These are phyloP conservation scores for Vitis labrusca DNA, from an alignment of 164 flowering plant species.

Conservation along the genomic window DNA sequence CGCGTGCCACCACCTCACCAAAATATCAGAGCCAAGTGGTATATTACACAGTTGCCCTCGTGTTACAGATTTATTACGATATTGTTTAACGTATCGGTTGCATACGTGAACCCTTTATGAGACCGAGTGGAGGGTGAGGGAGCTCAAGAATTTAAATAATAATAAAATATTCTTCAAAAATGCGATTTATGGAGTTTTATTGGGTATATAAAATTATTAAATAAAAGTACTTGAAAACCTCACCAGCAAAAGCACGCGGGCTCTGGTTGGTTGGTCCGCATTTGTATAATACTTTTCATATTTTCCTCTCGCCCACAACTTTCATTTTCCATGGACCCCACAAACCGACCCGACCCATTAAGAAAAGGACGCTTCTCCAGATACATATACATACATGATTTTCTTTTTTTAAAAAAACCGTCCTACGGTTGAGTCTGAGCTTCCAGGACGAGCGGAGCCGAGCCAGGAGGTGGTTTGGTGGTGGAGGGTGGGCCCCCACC, in stretches of 20 bases:
- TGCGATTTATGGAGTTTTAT: conserved; percentile 10
- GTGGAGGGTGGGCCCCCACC: conserved; percentile 38
- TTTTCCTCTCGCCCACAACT: neutral
- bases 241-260: conserved; percentile 30
- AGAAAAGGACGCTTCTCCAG: conserved; percentile 51
- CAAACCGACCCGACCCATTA: conserved; percentile 36
- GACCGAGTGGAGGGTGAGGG: too few relatives aligned
- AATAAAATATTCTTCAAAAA: neutral
- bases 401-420: too few relatives aligned
- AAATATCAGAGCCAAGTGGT: too few relatives aligned
- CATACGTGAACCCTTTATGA: too few relatives aligned
- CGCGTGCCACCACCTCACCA: too few relatives aligned
- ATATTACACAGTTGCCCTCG: too few relatives aligned
- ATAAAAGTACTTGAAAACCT: conserved; percentile 1
- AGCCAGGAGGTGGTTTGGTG: neutral
- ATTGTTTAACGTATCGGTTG: too few relatives aligned
- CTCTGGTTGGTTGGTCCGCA: conserved; percentile 43
- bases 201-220: conserved; percentile 10
- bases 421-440: conserved; percentile 4
- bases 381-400: conserved; percentile 4
- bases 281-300: conserved; percentile 11
- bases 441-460: neutral
- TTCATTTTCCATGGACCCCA: conserved; percentile 25
- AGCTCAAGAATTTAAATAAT: too few relatives aligned
- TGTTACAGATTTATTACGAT: too few relatives aligned